phyloP scores from a whole-genome alignment of 768 basidiomycete genomes.

The Pholiota conissans region DNA sequence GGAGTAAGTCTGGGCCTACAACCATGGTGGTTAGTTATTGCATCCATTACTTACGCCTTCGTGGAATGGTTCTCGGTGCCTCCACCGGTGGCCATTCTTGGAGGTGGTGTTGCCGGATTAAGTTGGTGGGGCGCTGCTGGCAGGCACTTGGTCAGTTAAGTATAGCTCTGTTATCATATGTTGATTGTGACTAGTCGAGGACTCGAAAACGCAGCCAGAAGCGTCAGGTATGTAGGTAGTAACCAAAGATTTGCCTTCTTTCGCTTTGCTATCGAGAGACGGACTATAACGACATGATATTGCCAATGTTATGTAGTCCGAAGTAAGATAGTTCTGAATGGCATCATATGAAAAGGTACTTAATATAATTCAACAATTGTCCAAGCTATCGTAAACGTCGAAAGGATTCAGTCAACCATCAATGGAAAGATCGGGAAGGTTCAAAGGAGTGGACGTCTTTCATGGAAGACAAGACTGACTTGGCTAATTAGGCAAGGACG shows the following conservation, averaged over 20 bases:
- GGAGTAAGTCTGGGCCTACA: constrained; percentile 34
- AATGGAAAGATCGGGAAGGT: constrained; percentile 1
- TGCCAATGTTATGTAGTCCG: background rate
- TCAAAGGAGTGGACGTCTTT: constrained; percentile 21
- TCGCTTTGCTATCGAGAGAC: too few relatives aligned
- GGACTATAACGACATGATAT: background rate
- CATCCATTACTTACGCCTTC: constrained; percentile 37
- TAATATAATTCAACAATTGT: background rate
- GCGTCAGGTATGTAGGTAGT: too few relatives aligned
- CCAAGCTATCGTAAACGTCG: background rate
- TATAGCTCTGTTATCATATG: background rate
- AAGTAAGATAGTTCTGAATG: background rate
- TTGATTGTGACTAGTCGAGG: background rate
- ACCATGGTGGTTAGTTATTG: constrained; percentile 50
- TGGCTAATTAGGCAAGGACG: constrained; percentile 17
- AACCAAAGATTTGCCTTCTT: too few relatives aligned
- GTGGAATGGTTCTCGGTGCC: constrained; percentile 41
- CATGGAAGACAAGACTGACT: constrained; percentile 10
- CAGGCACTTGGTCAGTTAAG: constrained; percentile 6
- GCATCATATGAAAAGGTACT: background rate
- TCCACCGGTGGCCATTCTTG: constrained; percentile 38
- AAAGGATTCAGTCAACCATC: constrained; percentile 5
- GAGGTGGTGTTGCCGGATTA: constrained; percentile 40
- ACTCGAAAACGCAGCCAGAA: too few relatives aligned
- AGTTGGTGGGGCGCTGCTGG: constrained; percentile 42